Base-by-base conservation (phyloP, 2,329 filamentous ascomycete genomes). In the Hypoxylon sp. region DNA sequence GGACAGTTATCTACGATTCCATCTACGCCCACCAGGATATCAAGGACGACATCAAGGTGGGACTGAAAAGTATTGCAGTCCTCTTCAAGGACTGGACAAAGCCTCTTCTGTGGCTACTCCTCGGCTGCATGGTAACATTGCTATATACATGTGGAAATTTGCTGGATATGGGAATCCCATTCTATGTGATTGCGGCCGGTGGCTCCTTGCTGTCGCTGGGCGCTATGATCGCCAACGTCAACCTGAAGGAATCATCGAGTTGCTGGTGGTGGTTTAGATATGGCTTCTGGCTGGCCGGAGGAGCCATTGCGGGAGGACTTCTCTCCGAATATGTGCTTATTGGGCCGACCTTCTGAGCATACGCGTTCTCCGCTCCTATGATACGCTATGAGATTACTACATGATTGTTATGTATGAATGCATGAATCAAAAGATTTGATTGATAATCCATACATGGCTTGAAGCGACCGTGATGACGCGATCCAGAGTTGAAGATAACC, bases 21-120 rank as follows among this genome's bases (percentile, higher is more conserved):
- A 76, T 79, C 47, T 79, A 79, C 59, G 78, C 77, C 4, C 73
- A 76, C 53, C 76, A 78, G 56, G 78, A 79, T 52, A 48, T 77
- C 5, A 67, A 65, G 16, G 78, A 79, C 32, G 78, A 79, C 30
- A 60, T 74, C 32, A 74, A 73, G 41, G 63, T 76, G 2, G 77
- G 77, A 2, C 65, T 80, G 14, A 76, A 75, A 65, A 77, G 76
- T 67, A 72, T 74, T 25, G 77, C 77, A 1, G 76, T 80, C 11
- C 62, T 74, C 12, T 70, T 77, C 46, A 46, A 68, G 6, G 71
- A 74, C 5, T 50, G 55, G 32, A 74, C 73, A 16, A 77, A 75
- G 64, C 53, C 68, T 6, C 29, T 73, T 3, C 59, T 76, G 1
- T 75, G 69, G 69, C 37, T 70, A 0, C 52, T 70, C 9, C 68